These are phyloP conservation scores for Xylaria sp. DNA, from an alignment of 2,329 filamentous ascomycete species.

Conservation along the genomic window DNA sequence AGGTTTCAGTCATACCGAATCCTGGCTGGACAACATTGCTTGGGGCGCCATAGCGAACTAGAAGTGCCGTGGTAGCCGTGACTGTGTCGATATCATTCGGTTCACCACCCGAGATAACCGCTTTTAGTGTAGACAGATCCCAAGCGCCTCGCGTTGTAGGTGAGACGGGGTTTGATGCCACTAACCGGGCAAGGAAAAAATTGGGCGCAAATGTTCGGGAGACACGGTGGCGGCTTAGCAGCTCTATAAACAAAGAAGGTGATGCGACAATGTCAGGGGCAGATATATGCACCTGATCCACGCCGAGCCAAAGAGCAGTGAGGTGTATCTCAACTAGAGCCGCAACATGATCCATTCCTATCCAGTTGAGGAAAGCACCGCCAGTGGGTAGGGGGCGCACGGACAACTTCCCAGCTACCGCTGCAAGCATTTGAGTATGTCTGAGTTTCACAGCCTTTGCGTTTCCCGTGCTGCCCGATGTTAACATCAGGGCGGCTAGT, in stretches of 20 bases:
- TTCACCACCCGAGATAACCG: slow-evolving; percentile 15
- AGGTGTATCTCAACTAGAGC: slow-evolving; percentile 64
- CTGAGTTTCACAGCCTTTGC: slow-evolving; percentile 61
- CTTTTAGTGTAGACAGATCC: too few relatives aligned
- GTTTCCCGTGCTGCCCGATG: slow-evolving; percentile 63
- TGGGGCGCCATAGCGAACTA: neutral
- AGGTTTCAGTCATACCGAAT: slow-evolving; percentile 66
- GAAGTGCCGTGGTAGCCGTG: neutral
- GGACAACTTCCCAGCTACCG: neutral
- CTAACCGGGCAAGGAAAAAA: too few relatives aligned
- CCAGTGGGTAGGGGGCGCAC: slow-evolving; percentile 43
- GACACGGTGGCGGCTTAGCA: too few relatives aligned
- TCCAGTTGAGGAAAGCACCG: slow-evolving; percentile 59
- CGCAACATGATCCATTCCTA: slow-evolving; percentile 65
- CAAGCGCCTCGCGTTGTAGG: too few relatives aligned
- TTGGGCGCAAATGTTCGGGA: too few relatives aligned
- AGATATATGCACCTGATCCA: slow-evolving; percentile 59
- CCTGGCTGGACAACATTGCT: slow-evolving; percentile 49
- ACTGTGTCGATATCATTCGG: neutral
- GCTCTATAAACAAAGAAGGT: too few relatives aligned
- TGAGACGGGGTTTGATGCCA: too few relatives aligned
- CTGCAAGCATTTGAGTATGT: slow-evolving; percentile 51
- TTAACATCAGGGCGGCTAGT: slow-evolving; percentile 60
- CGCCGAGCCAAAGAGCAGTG: slow-evolving; percentile 55
- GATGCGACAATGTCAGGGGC: slow-evolving; percentile 48